Evolutionary conservation across 306 rosid species (phyloP).

Genomic region (Dicorynia guianensis): DNA sequence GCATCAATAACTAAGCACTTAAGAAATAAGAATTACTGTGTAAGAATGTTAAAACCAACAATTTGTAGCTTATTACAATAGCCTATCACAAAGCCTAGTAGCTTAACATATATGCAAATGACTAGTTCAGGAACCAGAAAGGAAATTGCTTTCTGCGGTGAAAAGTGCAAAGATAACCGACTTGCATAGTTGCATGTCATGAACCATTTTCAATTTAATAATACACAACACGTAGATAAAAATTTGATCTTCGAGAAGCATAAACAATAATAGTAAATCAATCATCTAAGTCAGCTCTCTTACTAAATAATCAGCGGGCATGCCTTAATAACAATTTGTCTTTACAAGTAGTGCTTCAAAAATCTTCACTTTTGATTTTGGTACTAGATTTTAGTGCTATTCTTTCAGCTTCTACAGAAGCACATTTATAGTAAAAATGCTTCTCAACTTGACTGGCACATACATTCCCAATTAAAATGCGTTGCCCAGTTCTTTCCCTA

Average conservation of each 20-base stretch:
- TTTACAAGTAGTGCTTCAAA: constrained; percentile 13
- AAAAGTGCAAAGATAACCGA: constrained; percentile 15
- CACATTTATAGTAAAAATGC: background rate
- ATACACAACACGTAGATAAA: constrained; percentile 5
- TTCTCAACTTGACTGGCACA: background rate
- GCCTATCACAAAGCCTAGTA: background rate
- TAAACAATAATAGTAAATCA: constrained; percentile 12
- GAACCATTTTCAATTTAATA: background rate
- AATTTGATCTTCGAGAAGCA: constrained; percentile 1
- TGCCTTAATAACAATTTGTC: background rate
- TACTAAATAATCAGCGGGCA: background rate
- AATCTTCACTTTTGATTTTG: background rate
- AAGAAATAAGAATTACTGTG: background rate
- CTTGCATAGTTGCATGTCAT: background rate
- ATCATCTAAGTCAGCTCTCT: background rate
- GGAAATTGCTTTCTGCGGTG: background rate
- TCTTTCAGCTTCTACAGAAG: background rate
- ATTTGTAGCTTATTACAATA: no score
- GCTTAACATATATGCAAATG: background rate
- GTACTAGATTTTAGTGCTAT: background rate
- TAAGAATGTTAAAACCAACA: no score
- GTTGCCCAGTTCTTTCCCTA: background rate
- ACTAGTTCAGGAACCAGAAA: background rate
- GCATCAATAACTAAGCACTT: constrained; percentile 9
- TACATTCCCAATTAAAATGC: background rate